These are phyloP conservation scores for Ascochyta rabiei DNA, from an alignment of 2,329 filamentous ascomycete species.

Conservation along the genomic window DNA sequence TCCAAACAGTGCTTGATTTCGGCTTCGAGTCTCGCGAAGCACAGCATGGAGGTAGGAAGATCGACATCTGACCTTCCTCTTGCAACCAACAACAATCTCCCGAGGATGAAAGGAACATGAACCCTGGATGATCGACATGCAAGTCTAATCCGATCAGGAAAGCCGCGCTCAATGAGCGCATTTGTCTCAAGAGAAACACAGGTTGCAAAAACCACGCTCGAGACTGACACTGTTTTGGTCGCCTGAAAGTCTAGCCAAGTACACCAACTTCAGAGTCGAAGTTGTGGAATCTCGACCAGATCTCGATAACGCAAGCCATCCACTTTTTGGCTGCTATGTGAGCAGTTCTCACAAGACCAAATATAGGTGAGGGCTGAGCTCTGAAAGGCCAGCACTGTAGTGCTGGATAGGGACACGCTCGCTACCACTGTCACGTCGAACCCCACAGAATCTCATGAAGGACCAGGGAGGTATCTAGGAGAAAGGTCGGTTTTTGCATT, in stretches of 20 bases:
- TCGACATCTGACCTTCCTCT: conserved; percentile 7
- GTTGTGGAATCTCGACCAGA: not conserved
- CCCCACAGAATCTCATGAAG: no score
- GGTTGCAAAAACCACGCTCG: not conserved
- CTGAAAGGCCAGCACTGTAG: no score
- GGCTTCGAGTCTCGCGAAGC: not conserved
- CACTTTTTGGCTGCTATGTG: not conserved
- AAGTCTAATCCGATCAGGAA: conserved; percentile 4
- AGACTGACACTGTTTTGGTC: not conserved
- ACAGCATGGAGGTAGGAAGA: not conserved
- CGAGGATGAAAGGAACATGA: conserved; percentile 12
- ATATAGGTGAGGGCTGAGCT: no score
- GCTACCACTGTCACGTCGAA: not conserved
- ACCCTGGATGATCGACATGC: conserved; percentile 13
- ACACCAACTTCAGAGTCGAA: not conserved
- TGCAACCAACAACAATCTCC: not conserved
- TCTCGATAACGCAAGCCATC: not conserved
- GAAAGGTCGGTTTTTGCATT: conserved; percentile 2
- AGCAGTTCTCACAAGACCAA: no score
- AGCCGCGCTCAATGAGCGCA: conserved; percentile 4
- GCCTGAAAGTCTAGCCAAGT: not conserved
- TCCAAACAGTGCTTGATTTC: not conserved
- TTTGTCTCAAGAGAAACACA: not conserved
- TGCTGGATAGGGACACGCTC: not conserved
- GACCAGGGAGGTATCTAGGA: not conserved